Percentiles rank a stretch among this genome's conserved stretches.
Conservation (phyloP, 2,329 filamentous ascomycete genomes). For the Coniochaeta sp. region DNA sequence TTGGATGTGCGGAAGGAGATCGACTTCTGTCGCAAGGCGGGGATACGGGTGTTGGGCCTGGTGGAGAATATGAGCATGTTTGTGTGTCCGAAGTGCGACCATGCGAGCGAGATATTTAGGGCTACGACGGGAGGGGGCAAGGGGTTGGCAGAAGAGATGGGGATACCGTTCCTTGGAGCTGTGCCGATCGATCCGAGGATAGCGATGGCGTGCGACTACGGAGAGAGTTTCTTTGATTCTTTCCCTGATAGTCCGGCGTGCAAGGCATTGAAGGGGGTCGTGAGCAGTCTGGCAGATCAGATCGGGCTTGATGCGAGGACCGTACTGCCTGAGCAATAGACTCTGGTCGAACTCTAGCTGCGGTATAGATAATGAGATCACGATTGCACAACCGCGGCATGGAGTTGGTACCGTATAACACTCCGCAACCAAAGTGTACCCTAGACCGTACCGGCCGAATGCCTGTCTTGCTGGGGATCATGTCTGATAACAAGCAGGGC, state of each 20-base stretch:
- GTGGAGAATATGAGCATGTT: slow-evolving; percentile 99
- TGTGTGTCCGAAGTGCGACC: slow-evolving; percentile 86
- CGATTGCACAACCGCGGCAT: background rate
- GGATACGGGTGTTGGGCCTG: slow-evolving; percentile 78
- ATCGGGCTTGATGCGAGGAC: slow-evolving; percentile 55
- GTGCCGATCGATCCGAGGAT: slow-evolving; percentile 92
- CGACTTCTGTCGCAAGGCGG: slow-evolving; percentile 93
- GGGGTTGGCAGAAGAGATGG: slow-evolving; percentile 75
- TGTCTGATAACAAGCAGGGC: too few species aligned
- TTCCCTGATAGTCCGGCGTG: slow-evolving; percentile 93
- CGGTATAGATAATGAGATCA: background rate
- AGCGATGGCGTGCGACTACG: slow-evolving; percentile 93
- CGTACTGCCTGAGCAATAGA: slow-evolving; percentile 36
- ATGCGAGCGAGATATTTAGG: slow-evolving; percentile 78
- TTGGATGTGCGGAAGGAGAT: slow-evolving; percentile 96
- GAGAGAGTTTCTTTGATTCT: slow-evolving; percentile 92
- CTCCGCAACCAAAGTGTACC: too few species aligned
- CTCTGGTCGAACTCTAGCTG: background rate
- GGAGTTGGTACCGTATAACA: background rate
- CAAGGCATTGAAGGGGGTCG: slow-evolving; percentile 71
- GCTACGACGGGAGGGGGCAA: slow-evolving; percentile 84
- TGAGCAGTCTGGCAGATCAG: slow-evolving; percentile 61
- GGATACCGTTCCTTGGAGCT: slow-evolving; percentile 78
- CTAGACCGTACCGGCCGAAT: too few species aligned
- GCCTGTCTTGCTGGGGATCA: too few species aligned